A percentile compares a stretch with the other conserved stretches of the same genome.
Conservation (phyloP, 2,329 filamentous ascomycete species). For the Sclerotinia borealis region DNA sequence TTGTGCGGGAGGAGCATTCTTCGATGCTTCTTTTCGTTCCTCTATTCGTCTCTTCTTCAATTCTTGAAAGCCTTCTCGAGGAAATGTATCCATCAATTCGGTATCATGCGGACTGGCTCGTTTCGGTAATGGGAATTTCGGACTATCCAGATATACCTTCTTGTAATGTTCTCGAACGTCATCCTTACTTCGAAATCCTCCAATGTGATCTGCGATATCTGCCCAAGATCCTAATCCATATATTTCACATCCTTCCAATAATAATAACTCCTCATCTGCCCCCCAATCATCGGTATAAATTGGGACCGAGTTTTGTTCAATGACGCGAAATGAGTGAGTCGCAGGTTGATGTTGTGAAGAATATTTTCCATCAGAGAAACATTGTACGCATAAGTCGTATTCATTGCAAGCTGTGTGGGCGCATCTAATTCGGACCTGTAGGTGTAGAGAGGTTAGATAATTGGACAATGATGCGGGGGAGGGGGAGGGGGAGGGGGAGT, state of each 20-base stretch:
- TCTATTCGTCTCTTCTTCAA: constrained; percentile 92
- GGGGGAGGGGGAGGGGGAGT: too few relatives aligned
- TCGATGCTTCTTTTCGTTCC: constrained; percentile 78
- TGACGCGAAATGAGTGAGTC: constrained; percentile 84
- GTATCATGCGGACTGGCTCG: constrained; percentile 78
- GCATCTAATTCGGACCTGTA: constrained; percentile 87
- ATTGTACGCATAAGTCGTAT: constrained; percentile 94
- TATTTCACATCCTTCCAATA: constrained; percentile 90
- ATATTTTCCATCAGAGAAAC: constrained; percentile 76
- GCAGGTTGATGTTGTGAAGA: constrained; percentile 81
- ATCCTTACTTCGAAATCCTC: constrained; percentile 88
- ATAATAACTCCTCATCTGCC: constrained; percentile 88
- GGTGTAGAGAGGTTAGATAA: constrained; percentile 6
- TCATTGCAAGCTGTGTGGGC: constrained; percentile 73
- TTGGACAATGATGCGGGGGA: background rate
- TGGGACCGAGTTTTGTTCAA: constrained; percentile 96
- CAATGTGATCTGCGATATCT: constrained; percentile 96
- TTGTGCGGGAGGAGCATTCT: constrained; percentile 73
- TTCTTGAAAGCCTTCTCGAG: constrained; percentile 87
- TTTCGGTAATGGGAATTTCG: constrained; percentile 79
- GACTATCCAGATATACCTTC: constrained; percentile 76
- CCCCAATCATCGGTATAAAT: constrained; percentile 96
- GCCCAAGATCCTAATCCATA: constrained; percentile 97
- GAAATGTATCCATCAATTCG: constrained; percentile 70
- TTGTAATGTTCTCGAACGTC: constrained; percentile 95